Conservation (phyloP, 441 rosid species). For the Arabidopsis hybrid region DNA sequence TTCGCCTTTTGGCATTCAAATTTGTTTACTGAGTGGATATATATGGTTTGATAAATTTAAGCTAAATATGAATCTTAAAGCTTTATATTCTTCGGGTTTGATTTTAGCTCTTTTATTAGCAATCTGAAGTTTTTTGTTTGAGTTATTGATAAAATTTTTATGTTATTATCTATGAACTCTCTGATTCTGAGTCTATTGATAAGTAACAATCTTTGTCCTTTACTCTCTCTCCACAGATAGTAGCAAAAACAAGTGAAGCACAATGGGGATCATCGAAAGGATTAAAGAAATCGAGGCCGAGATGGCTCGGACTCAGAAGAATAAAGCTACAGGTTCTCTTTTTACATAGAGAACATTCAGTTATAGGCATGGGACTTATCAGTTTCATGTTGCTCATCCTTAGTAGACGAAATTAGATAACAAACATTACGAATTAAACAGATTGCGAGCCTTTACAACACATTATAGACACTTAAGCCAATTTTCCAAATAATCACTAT, state of each 20-base stretch:
- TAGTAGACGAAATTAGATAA: neutral
- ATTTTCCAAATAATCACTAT: neutral
- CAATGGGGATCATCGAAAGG: constrained; percentile 97
- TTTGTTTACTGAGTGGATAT: no score
- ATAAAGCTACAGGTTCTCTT: constrained; percentile 93
- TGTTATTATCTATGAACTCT: neutral
- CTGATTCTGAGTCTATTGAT: neutral
- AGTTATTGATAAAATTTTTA: neutral
- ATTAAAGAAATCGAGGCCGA: constrained; percentile 99
- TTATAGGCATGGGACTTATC: neutral
- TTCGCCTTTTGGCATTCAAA: no score
- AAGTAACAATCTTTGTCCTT: neutral
- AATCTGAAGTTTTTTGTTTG: constrained; percentile 2
- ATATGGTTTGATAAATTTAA: neutral
- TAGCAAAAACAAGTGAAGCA: constrained; percentile 44
- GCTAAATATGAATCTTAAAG: neutral
- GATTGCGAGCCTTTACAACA: neutral
- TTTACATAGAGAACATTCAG: neutral
- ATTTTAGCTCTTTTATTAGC: constrained; percentile 12
- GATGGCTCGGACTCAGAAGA: constrained; percentile 99
- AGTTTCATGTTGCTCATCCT: constrained; percentile 8
- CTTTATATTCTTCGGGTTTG: constrained; percentile 4
- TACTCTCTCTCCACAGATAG: constrained; percentile 12
- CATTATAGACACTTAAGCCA: neutral
- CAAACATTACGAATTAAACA: neutral